phyloP scores from a whole-genome alignment of 352 stramenopile species.

The Pythium inflatum region DNA sequence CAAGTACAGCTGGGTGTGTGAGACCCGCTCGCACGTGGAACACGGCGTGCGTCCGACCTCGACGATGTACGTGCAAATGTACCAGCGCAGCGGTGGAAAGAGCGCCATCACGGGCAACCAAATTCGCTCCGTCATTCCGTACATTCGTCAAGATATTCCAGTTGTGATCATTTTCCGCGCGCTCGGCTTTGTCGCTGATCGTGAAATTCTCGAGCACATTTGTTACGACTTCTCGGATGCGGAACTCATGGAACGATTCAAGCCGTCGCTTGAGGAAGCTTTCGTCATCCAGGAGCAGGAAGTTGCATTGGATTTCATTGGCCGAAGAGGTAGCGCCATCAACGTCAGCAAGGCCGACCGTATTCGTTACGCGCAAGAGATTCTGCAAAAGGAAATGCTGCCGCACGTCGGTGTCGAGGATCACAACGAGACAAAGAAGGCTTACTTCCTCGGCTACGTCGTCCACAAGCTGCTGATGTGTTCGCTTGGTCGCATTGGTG shows the following conservation, averaged over 20 bases:
- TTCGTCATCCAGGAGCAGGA: conserved; percentile 98
- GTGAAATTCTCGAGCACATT: conserved; percentile 99
- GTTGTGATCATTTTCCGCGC: conserved; percentile 99
- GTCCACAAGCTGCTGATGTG: conserved; percentile 99
- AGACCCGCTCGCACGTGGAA: conserved; percentile 97
- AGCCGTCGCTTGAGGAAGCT: conserved; percentile 97
- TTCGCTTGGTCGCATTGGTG: conserved; percentile 95
- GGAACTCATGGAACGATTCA: conserved; percentile 99
- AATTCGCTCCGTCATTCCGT: conserved; percentile 97
- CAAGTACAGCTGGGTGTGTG: conserved; percentile 97
- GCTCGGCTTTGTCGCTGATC: conserved; percentile 95
- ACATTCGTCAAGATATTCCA: conserved; percentile 98
- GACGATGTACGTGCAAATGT: conserved; percentile 99
- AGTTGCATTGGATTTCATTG: conserved; percentile 99
- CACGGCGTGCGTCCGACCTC: conserved; percentile 94
- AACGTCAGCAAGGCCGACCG: conserved; percentile 98
- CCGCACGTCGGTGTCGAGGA: conserved; percentile 99
- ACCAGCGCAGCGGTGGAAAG: conserved; percentile 94
- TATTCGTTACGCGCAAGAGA: conserved; percentile 98
- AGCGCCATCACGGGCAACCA: conserved; percentile 97
- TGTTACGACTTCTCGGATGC: conserved; percentile 98
- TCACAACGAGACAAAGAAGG: conserved; percentile 97
- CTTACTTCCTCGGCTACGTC: conserved; percentile 99
- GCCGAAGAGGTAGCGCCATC: conserved; percentile 92
- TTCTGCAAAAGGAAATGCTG: conserved; percentile 99